Evolutionary conservation across 805 yeast genomes (phyloP).

Genomic region (Lachancea sp.): DNA sequence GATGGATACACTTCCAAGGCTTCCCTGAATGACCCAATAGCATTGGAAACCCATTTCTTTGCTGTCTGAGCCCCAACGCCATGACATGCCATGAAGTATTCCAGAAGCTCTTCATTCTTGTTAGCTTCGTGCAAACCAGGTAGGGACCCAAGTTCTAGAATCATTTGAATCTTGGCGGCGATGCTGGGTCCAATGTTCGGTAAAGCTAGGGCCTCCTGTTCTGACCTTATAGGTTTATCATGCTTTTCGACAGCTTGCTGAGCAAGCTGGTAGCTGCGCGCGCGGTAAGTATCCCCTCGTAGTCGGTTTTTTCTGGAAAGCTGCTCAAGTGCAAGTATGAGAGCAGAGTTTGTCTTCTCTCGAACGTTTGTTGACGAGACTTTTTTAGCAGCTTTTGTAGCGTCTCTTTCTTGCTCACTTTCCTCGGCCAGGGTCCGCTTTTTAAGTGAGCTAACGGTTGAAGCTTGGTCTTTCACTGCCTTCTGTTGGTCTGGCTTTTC

Average conservation of each 20-base stretch:
- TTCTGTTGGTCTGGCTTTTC: constrained; percentile 1
- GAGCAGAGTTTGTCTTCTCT: constrained; percentile 12
- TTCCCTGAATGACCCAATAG: constrained; percentile 17
- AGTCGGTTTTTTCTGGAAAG: constrained; percentile 21
- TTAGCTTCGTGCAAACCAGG: constrained; percentile 19
- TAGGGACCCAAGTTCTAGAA: constrained; percentile 20
- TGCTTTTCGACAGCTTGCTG: constrained; percentile 18
- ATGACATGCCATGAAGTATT: constrained; percentile 26
- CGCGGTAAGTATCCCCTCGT: constrained; percentile 25
- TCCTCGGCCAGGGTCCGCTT: no score
- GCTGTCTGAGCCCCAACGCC: constrained; percentile 28
- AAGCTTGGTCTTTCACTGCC: no score
- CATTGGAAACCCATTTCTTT: constrained; percentile 19
- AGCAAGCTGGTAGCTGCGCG: constrained; percentile 27
- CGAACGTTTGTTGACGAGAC: background rate
- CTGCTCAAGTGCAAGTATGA: constrained; percentile 16
- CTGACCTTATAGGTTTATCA: constrained; percentile 20
- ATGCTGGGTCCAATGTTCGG: constrained; percentile 20
- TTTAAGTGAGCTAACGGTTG: no score
- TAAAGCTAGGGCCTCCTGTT: constrained; percentile 22
- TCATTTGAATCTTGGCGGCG: constrained; percentile 26
- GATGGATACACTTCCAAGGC: constrained; percentile 9
- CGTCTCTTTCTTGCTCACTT: no score
- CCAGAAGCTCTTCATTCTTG: constrained; percentile 14
- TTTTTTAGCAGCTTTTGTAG: background rate